A percentile compares a stretch with the other conserved stretches of the same genome.
These are phyloP conservation scores for Entophlyctis luteolus DNA, from an alignment of 192 early-diverging fungal species.

Conservation along the genomic window DNA sequence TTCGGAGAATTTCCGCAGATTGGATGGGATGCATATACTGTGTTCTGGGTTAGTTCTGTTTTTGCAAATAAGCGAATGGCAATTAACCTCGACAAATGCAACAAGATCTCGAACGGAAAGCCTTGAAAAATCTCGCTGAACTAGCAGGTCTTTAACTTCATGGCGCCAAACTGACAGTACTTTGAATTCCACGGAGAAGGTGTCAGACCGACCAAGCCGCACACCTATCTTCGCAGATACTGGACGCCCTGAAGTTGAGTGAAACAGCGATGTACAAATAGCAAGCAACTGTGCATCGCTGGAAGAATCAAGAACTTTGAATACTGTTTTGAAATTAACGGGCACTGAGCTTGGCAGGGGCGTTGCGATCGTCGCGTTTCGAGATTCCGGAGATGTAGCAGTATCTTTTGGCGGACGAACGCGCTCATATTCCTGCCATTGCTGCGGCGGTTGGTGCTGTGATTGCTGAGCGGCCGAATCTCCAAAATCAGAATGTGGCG, in stretches of 20 bases:
- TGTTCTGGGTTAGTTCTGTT: background rate
- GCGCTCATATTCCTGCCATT: background rate
- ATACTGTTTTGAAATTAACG: background rate
- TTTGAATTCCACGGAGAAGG: constrained; percentile 4
- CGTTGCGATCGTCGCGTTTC: background rate
- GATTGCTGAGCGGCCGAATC: background rate
- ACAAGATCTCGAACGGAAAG: constrained; percentile 1
- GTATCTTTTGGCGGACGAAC: background rate
- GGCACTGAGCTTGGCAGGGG: background rate
- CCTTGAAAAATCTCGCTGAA: background rate
- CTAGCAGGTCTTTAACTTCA: constrained; percentile 6
- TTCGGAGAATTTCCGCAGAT: background rate
- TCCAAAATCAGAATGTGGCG: background rate
- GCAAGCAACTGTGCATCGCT: background rate
- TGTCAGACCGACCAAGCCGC: constrained; percentile 2
- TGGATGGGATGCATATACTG: constrained; percentile 15
- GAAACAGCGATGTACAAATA: background rate
- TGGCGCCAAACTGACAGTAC: constrained; percentile 8
- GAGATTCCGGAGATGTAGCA: background rate
- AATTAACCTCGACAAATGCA: constrained; percentile 21
- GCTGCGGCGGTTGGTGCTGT: background rate
- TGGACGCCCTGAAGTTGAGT: background rate
- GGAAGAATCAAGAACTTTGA: background rate
- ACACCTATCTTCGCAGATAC: background rate
- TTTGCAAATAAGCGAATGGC: background rate